Evolutionary conservation across 768 basidiomycete species (phyloP), one percentile per base, ranked within the genome.

Genomic region (Kwoniella botswanensis): DNA sequence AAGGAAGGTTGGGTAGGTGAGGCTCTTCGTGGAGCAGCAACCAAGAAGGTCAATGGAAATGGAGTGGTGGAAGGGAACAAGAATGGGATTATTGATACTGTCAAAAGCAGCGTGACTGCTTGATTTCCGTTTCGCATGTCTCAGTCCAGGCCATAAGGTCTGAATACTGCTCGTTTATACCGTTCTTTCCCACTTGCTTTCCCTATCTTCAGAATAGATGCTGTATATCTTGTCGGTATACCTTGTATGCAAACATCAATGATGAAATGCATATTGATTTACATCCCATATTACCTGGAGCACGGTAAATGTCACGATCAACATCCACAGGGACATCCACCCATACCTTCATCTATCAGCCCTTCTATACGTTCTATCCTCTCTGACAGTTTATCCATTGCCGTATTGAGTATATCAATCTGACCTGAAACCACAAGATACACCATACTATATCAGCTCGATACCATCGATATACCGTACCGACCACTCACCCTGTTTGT

Each of bases 401-500:
- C 71, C 2, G 69, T 60, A 17, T 67, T 68, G 42, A 82, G 59
- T 17, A 82, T 80, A 52, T 76, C 76, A 41, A 74, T 60, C 72
- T 82, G 81, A 21, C 79, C 79, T 77, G 26, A 55, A 26, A 35
- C 6, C 35, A 35, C 35, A 6, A 4, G 4, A 4, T 35, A 35
- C 35, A 9, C 7, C 35, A 35, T 6, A 6, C 6, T 35, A 35
- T 35, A 6, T 35, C 35, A 35, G 35, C 35, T 6, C 35, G 35
- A 35, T 35, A 6, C 35, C 35, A 35, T 35, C 7, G 35, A 29
- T 12, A 5, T 4, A 26, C 12, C 46, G 17, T 11, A 50, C 18
- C 17, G 10, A 11, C 41, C 3, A 73, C 84, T 65, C 64, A 89
- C 91, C 91, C 84, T 89, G 85, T 9, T 92, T 78, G 74, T 94